A percentile compares a stretch with the other conserved stretches of the same genome.
Conservation (phyloP, 2,329 filamentous ascomycete genomes). For the Neoscytalidium dimidiatum region DNA sequence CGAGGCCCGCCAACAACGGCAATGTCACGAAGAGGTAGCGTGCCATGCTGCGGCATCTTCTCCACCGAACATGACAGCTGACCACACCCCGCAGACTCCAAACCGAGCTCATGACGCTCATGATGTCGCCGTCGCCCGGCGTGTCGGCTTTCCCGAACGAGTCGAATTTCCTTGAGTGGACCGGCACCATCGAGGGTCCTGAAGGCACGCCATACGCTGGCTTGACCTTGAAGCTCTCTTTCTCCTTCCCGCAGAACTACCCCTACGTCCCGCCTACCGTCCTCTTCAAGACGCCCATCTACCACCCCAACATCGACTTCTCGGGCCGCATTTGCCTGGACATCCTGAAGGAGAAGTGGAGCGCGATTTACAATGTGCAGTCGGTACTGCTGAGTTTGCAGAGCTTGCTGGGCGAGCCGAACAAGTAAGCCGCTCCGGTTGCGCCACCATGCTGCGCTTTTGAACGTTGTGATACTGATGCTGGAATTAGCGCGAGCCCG, state of each 20-base stretch:
- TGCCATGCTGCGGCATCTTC: not conserved
- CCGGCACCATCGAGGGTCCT: conserved; percentile 89
- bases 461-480: conserved; percentile 22
- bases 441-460: conserved; percentile 12
- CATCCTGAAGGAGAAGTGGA: conserved; percentile 99
- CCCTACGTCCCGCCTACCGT: conserved; percentile 90
- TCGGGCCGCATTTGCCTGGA: conserved; percentile 95
- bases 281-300: conserved; percentile 97
- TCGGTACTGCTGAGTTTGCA: conserved; percentile 91
- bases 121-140: conserved; percentile 91
- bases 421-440: conserved; percentile 72
- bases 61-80: conserved; percentile 4
- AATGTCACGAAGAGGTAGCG: conserved; percentile 52
- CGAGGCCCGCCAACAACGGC: conserved; percentile 35
- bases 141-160: conserved; percentile 94
- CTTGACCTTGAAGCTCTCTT: conserved; percentile 87
- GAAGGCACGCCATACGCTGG: conserved; percentile 87
- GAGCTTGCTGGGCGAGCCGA: conserved; percentile 92
- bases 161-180: conserved; percentile 90
- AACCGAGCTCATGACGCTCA: conserved; percentile 96
- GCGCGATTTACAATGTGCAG: conserved; percentile 93
- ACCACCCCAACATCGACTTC: conserved; percentile 98
- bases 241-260: conserved; percentile 89
- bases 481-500: conserved; percentile 71
- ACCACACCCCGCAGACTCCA: conserved; percentile 64